Conservation (phyloP, 1,139 yeast genomes). For the Pichia sp. region DNA sequence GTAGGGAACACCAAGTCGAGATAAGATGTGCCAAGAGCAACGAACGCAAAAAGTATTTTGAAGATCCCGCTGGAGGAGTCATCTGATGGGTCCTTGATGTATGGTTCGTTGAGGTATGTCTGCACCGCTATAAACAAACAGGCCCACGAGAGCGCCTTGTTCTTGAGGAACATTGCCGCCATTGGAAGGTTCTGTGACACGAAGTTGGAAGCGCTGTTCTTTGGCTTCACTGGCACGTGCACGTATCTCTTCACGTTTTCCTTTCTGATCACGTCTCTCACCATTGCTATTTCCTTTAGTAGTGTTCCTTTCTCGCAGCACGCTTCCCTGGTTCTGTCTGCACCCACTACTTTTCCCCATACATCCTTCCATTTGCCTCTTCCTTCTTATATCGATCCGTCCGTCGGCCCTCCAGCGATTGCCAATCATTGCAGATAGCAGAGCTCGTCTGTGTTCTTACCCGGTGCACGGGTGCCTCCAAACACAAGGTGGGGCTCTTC, state of each 20-base stretch:
- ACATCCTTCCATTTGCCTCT: not conserved
- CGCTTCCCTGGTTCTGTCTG: too few species aligned
- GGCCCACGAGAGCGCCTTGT: conserved; percentile 51
- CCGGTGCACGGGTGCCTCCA: not conserved
- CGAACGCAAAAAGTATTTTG: conserved; percentile 28
- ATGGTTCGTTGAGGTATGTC: conserved; percentile 39
- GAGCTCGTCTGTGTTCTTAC: not conserved
- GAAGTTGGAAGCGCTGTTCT: conserved; percentile 45
- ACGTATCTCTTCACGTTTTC: conserved; percentile 35
- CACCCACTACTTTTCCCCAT: too few species aligned
- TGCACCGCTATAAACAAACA: conserved; percentile 47
- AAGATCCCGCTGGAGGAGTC: conserved; percentile 28
- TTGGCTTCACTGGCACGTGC: conserved; percentile 48
- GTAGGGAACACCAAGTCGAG: conserved; percentile 33
- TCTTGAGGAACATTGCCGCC: conserved; percentile 58
- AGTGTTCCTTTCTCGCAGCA: not conserved
- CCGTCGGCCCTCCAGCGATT: not conserved
- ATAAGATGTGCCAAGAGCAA: conserved; percentile 30
- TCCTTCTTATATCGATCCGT: not conserved
- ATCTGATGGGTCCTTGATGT: conserved; percentile 27
- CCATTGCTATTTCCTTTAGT: conserved; percentile 16
- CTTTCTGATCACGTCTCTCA: conserved; percentile 29
- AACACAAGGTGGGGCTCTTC: not conserved
- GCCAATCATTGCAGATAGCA: not conserved
- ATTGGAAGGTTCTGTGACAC: conserved; percentile 55